Base-by-base conservation (phyloP, 495 filamentous ascomycete genomes). In the Copromyces sp. region DNA sequence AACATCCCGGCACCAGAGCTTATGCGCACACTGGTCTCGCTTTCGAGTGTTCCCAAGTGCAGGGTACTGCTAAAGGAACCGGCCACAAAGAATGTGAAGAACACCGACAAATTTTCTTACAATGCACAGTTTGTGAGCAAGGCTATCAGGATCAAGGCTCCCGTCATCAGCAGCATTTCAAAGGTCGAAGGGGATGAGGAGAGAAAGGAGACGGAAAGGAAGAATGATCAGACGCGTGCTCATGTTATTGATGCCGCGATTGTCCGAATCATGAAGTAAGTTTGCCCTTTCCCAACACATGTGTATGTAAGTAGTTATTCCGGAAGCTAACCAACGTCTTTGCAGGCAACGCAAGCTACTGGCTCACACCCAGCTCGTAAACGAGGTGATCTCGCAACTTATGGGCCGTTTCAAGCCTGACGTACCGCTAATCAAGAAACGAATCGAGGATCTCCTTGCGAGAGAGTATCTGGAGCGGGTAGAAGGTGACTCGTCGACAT, bases 251-350 rank as follows among this genome's bases (percentile, higher is more conserved):
- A 98, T 78, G 94, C 95, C 45, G 93, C 93, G 6, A 84, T 99
- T 71, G 96, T 99, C 44, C 85, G 94, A 17, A 96, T 95, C 78
- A 98, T 98, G 94, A 97, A 97, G 94, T 97, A 87, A 68, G 79
- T 76, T 89, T 86, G 68, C 72, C 40, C 68, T 68, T 53, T 29
- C 68, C 45, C 20, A 29, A 29, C 17, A 42, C 70, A 9, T 44
- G n/a, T 14, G 16, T 14, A 9, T 53, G 45, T 59, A 72, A 71
- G 11, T n/a, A 44, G 47, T 32, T 72, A 14, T 59, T 9, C 42
- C 69, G 69, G 73, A 41, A 39, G 40, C 45, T 75, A 75, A 72
- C 45, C 74, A 75, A 71, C 53, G 7, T 69, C 16, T 76, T 75
- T 69, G 14, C 68, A 99, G 95, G 83, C 93, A 97, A 89, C 93